These are phyloP conservation scores for Carallia pectinifolia DNA, from an alignment of 345 rosid species.

Conservation along the genomic window DNA sequence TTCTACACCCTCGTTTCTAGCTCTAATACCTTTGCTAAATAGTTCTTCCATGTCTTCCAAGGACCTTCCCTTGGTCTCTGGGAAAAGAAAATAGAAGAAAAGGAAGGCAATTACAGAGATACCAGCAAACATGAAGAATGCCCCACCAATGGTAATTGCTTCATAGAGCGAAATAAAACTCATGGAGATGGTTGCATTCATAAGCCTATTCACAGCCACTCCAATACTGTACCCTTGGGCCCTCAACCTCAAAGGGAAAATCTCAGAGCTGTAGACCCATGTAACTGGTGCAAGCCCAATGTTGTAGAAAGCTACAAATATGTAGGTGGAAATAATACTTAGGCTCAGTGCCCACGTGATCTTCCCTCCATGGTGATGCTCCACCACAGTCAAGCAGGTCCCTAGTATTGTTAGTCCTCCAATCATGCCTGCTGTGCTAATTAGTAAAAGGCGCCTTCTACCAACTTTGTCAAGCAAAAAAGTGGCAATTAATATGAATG, in stretches of 20 bases:
- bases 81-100: constrained; percentile 67
- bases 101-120: constrained; percentile 52
- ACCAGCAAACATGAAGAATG: constrained; percentile 78
- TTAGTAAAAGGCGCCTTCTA: constrained; percentile 54
- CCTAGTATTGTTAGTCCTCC: constrained; percentile 47
- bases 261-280: constrained; percentile 90
- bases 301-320: constrained; percentile 56
- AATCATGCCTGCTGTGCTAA: constrained; percentile 56
- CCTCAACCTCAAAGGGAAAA: constrained; percentile 70
- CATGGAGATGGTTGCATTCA: constrained; percentile 81
- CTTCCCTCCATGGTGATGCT: constrained; percentile 25
- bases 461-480: constrained; percentile 67
- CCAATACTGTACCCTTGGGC: constrained; percentile 84
- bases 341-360: constrained; percentile 55
- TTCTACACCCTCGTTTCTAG: background rate
- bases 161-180: constrained; percentile 62
- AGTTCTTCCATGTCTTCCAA: constrained; percentile 82
- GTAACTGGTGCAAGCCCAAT: constrained; percentile 77
- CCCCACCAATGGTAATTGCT: constrained; percentile 82
- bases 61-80: constrained; percentile 81
- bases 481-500: constrained; percentile 48
- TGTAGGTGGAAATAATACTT: constrained; percentile 51
- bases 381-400: constrained; percentile 52
- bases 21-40: constrained; percentile 35
- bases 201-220: constrained; percentile 80